Evolutionary conservation across 2,329 filamentous ascomycete genomes (phyloP).

Genomic region (Chaetomium sp.): DNA sequence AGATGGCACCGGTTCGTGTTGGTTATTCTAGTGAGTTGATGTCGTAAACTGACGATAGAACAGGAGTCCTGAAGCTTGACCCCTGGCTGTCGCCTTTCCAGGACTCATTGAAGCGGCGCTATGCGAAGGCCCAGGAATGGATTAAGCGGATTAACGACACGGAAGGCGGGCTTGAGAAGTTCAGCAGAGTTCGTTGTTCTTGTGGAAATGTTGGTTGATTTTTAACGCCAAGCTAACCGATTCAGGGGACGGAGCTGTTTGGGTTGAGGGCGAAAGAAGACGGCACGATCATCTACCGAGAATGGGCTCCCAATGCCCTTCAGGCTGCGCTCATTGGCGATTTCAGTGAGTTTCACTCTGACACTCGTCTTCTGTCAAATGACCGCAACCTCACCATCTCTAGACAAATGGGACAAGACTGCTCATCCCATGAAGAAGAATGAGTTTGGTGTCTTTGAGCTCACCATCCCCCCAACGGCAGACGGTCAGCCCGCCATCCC

Average conservation of each 20-base stretch:
- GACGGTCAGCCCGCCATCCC: slow-evolving; percentile 72
- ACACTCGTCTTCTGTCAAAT: background rate
- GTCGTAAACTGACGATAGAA: background rate
- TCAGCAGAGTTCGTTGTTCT: slow-evolving; percentile 61
- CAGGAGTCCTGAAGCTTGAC: slow-evolving; percentile 82
- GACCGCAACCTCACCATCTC: slow-evolving; percentile 25
- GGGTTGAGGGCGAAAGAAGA: slow-evolving; percentile 77
- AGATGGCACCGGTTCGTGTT: slow-evolving; percentile 62
- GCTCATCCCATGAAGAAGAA: slow-evolving; percentile 85
- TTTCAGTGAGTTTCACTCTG: slow-evolving; percentile 60
- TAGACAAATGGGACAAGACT: slow-evolving; percentile 79
- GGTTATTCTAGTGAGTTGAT: no score
- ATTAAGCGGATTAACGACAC: slow-evolving; percentile 73
- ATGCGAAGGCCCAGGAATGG: slow-evolving; percentile 75
- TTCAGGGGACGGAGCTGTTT: slow-evolving; percentile 75
- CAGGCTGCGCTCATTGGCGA: slow-evolving; percentile 85
- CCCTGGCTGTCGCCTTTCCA: slow-evolving; percentile 85
- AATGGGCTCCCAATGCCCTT: slow-evolving; percentile 91
- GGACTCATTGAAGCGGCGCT: slow-evolving; percentile 69
- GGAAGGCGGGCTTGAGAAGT: slow-evolving; percentile 87
- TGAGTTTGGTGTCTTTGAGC: slow-evolving; percentile 78
- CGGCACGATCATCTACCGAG: slow-evolving; percentile 82
- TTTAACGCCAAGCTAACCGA: background rate
- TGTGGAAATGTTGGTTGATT: background rate
- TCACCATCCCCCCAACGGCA: slow-evolving; percentile 61